Evolutionary conservation across 169 alveolate species (phyloP).

Genomic region (Plasmodium chabaudi): DNA sequence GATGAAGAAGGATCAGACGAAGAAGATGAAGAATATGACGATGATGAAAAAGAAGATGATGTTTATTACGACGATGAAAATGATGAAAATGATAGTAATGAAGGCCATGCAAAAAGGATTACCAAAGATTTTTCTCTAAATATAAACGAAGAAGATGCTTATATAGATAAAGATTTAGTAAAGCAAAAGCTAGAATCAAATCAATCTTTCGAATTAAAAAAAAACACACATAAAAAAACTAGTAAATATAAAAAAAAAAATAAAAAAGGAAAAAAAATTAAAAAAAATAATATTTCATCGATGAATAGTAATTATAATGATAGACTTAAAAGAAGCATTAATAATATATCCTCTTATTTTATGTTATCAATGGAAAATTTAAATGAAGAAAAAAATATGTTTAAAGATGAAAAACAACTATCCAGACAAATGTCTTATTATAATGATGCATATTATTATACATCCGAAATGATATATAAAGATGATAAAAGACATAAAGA

Average conservation of each 20-base stretch:
- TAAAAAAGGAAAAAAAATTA: conserved; percentile 16
- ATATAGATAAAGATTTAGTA: neutral
- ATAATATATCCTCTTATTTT: conserved; percentile 43
- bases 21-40: neutral
- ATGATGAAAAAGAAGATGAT: conserved; percentile 7
- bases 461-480: conserved; percentile 72
- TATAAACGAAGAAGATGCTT: conserved; percentile 31
- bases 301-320: neutral
- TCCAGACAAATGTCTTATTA: conserved; percentile 67
- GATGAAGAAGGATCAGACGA: conserved; percentile 14
- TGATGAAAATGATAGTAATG: neutral
- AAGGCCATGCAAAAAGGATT: neutral
- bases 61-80: conserved; percentile 6
- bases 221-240: neutral
- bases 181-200: neutral
- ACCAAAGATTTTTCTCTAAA: neutral
- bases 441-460: conserved; percentile 67
- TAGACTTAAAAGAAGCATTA: conserved; percentile 7
- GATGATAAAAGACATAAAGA: conserved; percentile 50
- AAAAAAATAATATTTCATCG: conserved; percentile 2
- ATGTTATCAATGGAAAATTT: conserved; percentile 50
- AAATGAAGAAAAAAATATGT: conserved; percentile 54
- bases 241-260: neutral
- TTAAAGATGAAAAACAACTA: conserved; percentile 68
- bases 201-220: neutral